These are phyloP conservation scores for Apiospora koreana DNA, from an alignment of 2,329 filamentous ascomycete genomes.

Conservation along the genomic window DNA sequence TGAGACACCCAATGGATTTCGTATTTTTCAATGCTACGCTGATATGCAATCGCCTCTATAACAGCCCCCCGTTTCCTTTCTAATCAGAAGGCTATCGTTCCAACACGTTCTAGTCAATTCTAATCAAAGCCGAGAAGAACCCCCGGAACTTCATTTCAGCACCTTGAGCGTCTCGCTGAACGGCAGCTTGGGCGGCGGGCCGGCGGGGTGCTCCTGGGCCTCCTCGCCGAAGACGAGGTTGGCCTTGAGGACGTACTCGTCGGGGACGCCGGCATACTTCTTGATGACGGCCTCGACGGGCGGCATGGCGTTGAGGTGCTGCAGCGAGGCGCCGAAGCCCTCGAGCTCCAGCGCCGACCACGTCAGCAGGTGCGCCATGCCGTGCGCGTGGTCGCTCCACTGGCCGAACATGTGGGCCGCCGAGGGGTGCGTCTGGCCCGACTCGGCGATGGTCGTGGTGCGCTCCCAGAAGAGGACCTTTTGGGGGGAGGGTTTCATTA, in stretches of 20 bases:
- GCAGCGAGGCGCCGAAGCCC: conserved; percentile 27
- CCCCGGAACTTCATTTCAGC: conserved; percentile 2
- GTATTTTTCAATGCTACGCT: background rate
- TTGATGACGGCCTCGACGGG: conserved; percentile 23
- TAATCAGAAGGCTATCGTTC: background rate
- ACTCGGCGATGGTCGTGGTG: conserved; percentile 20
- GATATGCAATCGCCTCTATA: background rate
- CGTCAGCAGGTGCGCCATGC: conserved; percentile 24
- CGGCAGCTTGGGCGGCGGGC: conserved; percentile 20
- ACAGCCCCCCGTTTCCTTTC: background rate
- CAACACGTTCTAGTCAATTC: background rate
- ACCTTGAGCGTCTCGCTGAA: conserved; percentile 26
- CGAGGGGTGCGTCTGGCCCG: conserved; percentile 20
- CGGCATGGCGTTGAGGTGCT: conserved; percentile 26
- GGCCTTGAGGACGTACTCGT: conserved; percentile 23
- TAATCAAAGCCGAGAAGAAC: background rate
- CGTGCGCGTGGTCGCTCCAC: conserved; percentile 22
- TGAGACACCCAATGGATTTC: background rate
- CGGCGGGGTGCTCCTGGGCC: conserved; percentile 22
- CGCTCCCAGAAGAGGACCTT: conserved; percentile 28
- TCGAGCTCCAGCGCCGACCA: conserved; percentile 28
- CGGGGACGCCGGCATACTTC: conserved; percentile 21
- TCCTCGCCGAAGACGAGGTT: conserved; percentile 26
- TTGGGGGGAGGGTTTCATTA: background rate
- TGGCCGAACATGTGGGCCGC: conserved; percentile 22